These are phyloP conservation scores for Drosera spatulata DNA, from an alignment of 179 eudicot genomes.

Conservation along the genomic window DNA sequence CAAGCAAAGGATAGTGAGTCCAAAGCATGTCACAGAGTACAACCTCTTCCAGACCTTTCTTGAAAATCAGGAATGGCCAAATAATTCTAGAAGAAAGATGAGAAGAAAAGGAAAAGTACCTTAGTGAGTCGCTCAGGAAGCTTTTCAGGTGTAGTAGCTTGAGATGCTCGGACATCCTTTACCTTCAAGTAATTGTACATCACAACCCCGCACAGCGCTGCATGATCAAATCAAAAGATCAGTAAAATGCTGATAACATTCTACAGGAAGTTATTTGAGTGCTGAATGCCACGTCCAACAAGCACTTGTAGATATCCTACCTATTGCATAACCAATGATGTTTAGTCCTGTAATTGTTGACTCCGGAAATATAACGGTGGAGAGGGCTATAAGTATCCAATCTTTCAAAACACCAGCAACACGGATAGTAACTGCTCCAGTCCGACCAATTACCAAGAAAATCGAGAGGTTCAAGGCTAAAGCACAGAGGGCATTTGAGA, in stretches of 20 bases:
- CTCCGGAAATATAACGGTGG: constrained; percentile 85
- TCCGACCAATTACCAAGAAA: constrained; percentile 83
- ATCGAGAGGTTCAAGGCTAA: constrained; percentile 91
- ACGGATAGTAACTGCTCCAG: constrained; percentile 92
- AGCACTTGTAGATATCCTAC: constrained; percentile 16
- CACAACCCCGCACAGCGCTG: constrained; percentile 83
- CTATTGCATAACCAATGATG: constrained; percentile 82
- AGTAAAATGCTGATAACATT: not conserved
- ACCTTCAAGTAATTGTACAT: constrained; percentile 79
- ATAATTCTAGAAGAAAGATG: not conserved
- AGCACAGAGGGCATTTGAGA: constrained; percentile 86
- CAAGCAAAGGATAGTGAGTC: too few species aligned
- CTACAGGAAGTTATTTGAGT: not conserved
- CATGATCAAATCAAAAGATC: constrained; percentile 8
- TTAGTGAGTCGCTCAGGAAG: constrained; percentile 49
- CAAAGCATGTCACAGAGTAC: too few species aligned
- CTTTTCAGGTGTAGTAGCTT: constrained; percentile 31
- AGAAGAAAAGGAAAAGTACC: constrained; percentile 23
- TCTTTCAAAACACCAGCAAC: constrained; percentile 97
- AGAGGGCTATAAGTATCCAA: constrained; percentile 93
- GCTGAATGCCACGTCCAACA: not conserved
- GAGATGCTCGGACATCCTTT: constrained; percentile 62
- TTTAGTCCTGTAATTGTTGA: constrained; percentile 77
- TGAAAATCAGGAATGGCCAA: not conserved
- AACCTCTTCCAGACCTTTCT: too few species aligned